These are phyloP conservation scores for sorghum (Sorghum bicolor) DNA, from an alignment of 176 grass and related monocot genomes.

Conservation along the genomic window Sorghum_bicolor_NCBIv3 NC_012874.2:64677501-64678000, in stretches of 20 bases:
- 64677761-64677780: not conserved
- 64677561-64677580: not conserved
- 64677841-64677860: not conserved
- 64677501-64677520: conserved; percentile 23
- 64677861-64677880: not conserved
- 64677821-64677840: not conserved
- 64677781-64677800: not conserved
- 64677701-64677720: not conserved
- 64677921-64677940: not conserved
- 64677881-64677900: not conserved
- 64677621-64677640: not conserved
- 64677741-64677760: not conserved
- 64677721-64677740: not conserved
- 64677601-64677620: not conserved
- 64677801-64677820: not conserved
- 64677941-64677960: conserved; percentile 11
- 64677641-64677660: not conserved
- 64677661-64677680: not conserved
- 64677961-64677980: conserved; percentile 2
- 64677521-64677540: not conserved
- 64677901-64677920: conserved; percentile 20
- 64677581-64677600: not conserved
- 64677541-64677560: not conserved
- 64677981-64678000: conserved; percentile 3
- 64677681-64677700: not conserved